A percentile compares a stretch with the other conserved stretches of the same genome.
Evolutionary conservation across 2,329 filamentous ascomycete species (phyloP).

Genomic region (Didymella keratinophila): DNA sequence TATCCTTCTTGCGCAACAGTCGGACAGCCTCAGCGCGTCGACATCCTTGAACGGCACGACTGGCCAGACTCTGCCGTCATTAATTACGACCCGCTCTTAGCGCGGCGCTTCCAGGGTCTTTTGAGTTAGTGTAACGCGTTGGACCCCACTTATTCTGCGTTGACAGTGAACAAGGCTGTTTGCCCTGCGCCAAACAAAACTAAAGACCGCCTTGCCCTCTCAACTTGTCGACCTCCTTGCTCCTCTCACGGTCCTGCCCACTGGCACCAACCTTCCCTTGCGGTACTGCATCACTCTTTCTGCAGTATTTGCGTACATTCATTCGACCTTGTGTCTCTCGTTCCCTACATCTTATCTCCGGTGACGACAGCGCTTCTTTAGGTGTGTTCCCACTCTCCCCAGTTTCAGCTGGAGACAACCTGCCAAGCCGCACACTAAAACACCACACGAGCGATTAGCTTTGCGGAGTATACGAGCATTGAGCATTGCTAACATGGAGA

Average conservation of each 20-base stretch:
- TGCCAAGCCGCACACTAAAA: slow-evolving; percentile 32
- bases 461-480: slow-evolving; percentile 23
- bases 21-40: slow-evolving; percentile 17
- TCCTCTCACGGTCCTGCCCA: slow-evolving; percentile 47
- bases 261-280: slow-evolving; percentile 39
- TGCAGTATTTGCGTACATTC: slow-evolving; percentile 62
- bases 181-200: slow-evolving; percentile 34
- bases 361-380: slow-evolving; percentile 30
- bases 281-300: slow-evolving; percentile 69
- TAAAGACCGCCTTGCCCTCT: slow-evolving; percentile 24
- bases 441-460: slow-evolving; percentile 23
- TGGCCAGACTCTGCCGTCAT: slow-evolving; percentile 25
- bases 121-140: slow-evolving; percentile 18
- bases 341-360: slow-evolving; percentile 27
- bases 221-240: slow-evolving; percentile 32
- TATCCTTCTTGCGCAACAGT: slow-evolving; percentile 11
- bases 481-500: slow-evolving; percentile 32
- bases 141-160: slow-evolving; percentile 25
- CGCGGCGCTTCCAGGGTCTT: slow-evolving; percentile 16
- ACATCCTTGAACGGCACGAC: slow-evolving; percentile 15
- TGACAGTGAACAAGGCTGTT: slow-evolving; percentile 26
- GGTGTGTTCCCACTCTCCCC: slow-evolving; percentile 34
- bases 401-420: slow-evolving; percentile 25
- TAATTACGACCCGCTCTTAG: slow-evolving; percentile 16
- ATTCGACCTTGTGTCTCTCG: slow-evolving; percentile 42